These are phyloP conservation scores for Trichoderma hamatum DNA, from an alignment of 2,329 filamentous ascomycete genomes.

Conservation along the genomic window DNA sequence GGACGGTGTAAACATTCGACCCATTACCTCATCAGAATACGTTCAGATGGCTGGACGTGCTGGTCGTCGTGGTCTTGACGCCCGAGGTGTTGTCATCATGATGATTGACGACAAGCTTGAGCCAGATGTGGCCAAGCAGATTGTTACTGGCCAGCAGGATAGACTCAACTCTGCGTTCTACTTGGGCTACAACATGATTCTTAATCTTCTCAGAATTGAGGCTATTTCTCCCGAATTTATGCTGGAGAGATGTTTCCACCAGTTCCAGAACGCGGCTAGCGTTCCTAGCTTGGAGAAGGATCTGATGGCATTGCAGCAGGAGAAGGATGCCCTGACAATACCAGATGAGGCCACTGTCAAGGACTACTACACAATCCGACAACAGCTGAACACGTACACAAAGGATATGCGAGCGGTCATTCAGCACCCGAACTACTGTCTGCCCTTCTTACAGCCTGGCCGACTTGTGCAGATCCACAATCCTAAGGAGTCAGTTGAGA, in stretches of 20 bases:
- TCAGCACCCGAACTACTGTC: slow-evolving; percentile 84
- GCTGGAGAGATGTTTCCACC: slow-evolving; percentile 97
- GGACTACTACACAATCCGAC: slow-evolving; percentile 89
- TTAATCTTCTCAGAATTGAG: slow-evolving; percentile 95
- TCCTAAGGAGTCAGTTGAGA: slow-evolving; percentile 51
- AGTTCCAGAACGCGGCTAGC: slow-evolving; percentile 94
- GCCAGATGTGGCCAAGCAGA: slow-evolving; percentile 87
- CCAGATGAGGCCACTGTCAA: slow-evolving; percentile 85
- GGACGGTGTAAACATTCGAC: slow-evolving; percentile 78
- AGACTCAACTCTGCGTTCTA: slow-evolving; percentile 97
- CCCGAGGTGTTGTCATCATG: slow-evolving; percentile 98
- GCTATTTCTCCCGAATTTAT: slow-evolving; percentile 99
- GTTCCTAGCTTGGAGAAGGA: slow-evolving; percentile 84
- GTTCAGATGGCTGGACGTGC: slow-evolving; percentile 99
- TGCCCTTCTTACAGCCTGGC: slow-evolving; percentile 85
- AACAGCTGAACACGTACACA: slow-evolving; percentile 80
- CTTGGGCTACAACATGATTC: slow-evolving; percentile 98
- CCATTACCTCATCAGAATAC: slow-evolving; percentile 92
- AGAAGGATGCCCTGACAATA: slow-evolving; percentile 74
- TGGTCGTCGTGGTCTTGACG: slow-evolving; percentile 94
- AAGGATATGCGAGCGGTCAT: slow-evolving; percentile 91
- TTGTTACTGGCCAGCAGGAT: slow-evolving; percentile 95
- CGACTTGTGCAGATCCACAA: slow-evolving; percentile 85
- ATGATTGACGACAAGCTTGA: slow-evolving; percentile 98
- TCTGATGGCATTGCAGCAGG: slow-evolving; percentile 74